Base-by-base conservation (phyloP, 1,284 basidiomycete species). In the Crepidotus sp. region DNA sequence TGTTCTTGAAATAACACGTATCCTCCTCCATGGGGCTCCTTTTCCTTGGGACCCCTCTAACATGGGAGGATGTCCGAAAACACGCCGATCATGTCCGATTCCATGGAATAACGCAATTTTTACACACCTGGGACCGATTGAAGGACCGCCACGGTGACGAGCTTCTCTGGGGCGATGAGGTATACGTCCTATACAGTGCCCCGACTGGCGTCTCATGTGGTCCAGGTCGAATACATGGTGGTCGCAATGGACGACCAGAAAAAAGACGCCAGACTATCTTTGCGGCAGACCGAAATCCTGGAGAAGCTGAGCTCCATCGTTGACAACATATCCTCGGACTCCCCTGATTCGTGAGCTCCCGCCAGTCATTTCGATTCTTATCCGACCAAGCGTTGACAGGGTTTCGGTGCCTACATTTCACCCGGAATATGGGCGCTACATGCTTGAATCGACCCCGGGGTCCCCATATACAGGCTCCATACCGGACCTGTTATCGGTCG, bases 91-190 rank as follows among this genome's bases (percentile, higher is more conserved):
- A 98, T 68, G 90, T 98, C 55, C 76, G 94, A 51, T 67, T 74
- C 43, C 94, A 98, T 63, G 96, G 96, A 30, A 92, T 98, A 59
- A 82, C 87, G 15, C 96, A 99, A 67, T 96, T 99, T 61, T 67
- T 99, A 40, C 75, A 92, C 56, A 90, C 84, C 32, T 99, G 92
- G 91, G 78, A 92, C 59, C 77, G 80, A 48, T 74, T 94, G 62
- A 97, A 96, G 73, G 85, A 91, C 60, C 76, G 91, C 47, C 75
- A 79, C n/a, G 93, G 92, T 8, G 94, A 98, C 59, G 83, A 86
- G 49, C 69, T 98, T 37, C 76, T 97, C n/a, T 99, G 96, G 96
- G 96, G 96, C 22, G 96, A 99, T 59, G 96, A 99, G 81, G 93
- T 93, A 58, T 47, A 64, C 53, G 52, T 49, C 34, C 48, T 39